Conservation (phyloP, 2,329 filamentous ascomycete species). For the Lasiodiplodia citricola region DNA sequence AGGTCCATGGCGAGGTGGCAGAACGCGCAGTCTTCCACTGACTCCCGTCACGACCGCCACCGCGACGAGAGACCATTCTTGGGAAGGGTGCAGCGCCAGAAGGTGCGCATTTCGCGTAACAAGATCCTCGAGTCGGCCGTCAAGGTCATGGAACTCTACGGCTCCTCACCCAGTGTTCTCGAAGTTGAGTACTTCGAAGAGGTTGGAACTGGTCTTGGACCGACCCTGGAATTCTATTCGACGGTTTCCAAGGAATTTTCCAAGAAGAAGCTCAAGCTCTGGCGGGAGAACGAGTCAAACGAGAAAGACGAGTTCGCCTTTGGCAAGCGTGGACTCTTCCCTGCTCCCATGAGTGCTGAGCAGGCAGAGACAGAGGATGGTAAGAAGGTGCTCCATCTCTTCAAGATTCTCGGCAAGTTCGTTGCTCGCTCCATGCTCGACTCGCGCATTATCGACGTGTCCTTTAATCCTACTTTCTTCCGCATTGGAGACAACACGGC, state of each 20-base stretch:
- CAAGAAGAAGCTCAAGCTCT: conserved; percentile 95
- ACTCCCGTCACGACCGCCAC: conserved; percentile 78
- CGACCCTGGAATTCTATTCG: conserved; percentile 97
- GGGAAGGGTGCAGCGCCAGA: conserved; percentile 89
- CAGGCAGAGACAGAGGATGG: conserved; percentile 76
- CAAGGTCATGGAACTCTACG: conserved; percentile 99
- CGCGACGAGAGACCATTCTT: conserved; percentile 90
- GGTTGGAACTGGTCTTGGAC: conserved; percentile 92
- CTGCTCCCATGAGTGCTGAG: conserved; percentile 83
- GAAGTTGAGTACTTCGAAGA: conserved; percentile 99
- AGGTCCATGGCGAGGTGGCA: conserved; percentile 98
- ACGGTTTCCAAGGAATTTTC: conserved; percentile 97
- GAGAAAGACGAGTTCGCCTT: conserved; percentile 82
- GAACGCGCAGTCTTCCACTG: conserved; percentile 81
- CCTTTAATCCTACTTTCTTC: conserved; percentile 98
- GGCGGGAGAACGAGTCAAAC: conserved; percentile 85
- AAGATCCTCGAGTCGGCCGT: conserved; percentile 95
- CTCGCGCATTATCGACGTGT: conserved; percentile 95
- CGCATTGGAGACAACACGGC: conserved; percentile 76
- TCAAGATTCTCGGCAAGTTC: conserved; percentile 94
- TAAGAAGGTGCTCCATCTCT: conserved; percentile 85
- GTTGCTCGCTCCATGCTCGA: conserved; percentile 98
- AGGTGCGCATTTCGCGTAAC: conserved; percentile 94
- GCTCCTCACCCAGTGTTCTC: conserved; percentile 91
- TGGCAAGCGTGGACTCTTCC: conserved; percentile 84